These are phyloP conservation scores for Curvularia hawaiiensis DNA, from an alignment of 2,329 filamentous ascomycete genomes.

Conservation along the genomic window DNA sequence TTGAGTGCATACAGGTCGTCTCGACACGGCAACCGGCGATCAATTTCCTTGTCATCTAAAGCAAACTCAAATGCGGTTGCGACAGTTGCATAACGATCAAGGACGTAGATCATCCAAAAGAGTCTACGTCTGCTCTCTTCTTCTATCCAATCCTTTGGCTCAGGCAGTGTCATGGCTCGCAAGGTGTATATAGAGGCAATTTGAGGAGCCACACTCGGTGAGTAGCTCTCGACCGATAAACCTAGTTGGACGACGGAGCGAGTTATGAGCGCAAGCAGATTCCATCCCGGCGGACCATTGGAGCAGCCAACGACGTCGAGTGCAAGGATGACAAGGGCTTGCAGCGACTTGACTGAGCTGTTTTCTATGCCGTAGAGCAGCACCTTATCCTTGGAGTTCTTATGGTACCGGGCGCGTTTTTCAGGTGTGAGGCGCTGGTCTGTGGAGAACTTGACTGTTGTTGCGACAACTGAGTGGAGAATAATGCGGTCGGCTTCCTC, in stretches of 20 bases:
- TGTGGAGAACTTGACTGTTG: constrained; percentile 81
- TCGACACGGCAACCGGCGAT: constrained; percentile 82
- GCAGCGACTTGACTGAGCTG: constrained; percentile 84
- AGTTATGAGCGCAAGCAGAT: constrained; percentile 85
- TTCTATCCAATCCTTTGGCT: constrained; percentile 84
- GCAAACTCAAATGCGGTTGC: constrained; percentile 93
- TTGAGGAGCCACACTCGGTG: constrained; percentile 75
- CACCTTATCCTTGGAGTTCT: constrained; percentile 82
- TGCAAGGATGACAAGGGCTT: constrained; percentile 85
- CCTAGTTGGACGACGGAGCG: constrained; percentile 88
- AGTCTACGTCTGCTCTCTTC: constrained; percentile 83
- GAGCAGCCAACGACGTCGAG: constrained; percentile 84
- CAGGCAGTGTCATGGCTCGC: constrained; percentile 81
- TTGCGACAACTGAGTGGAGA: constrained; percentile 86
- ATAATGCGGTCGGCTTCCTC: constrained; percentile 83
- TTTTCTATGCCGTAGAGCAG: constrained; percentile 87
- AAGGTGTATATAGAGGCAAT: constrained; percentile 89
- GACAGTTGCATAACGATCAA: constrained; percentile 89
- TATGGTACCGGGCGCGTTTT: constrained; percentile 75
- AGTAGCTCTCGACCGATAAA: constrained; percentile 80
- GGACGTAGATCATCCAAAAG: constrained; percentile 93
- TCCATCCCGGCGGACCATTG: constrained; percentile 92
- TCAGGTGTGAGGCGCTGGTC: constrained; percentile 76
- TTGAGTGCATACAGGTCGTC: constrained; percentile 87
- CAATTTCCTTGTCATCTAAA: constrained; percentile 86